These are phyloP conservation scores for Stephania cephalantha DNA, from an alignment of 164 flowering plant species.

Conservation along the genomic window DNA sequence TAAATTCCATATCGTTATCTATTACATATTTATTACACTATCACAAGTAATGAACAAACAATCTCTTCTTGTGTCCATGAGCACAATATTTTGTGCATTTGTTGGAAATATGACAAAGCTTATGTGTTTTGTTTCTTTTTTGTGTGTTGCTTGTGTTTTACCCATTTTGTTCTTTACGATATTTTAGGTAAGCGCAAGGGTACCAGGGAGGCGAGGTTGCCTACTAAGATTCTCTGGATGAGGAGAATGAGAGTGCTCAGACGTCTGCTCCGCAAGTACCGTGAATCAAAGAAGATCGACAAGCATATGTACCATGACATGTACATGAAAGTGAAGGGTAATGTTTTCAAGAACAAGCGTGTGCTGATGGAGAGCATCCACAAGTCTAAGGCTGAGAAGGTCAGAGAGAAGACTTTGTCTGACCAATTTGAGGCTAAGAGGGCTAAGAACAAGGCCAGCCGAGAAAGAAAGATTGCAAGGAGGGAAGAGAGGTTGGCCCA, in stretches of 20 bases:
- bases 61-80: no score
- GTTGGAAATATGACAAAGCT: not conserved
- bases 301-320: constrained; percentile 48
- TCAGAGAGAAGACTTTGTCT: constrained; percentile 43
- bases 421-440: constrained; percentile 48
- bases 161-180: not conserved
- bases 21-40: no score
- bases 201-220: constrained; percentile 40
- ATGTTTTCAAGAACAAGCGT: constrained; percentile 51
- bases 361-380: constrained; percentile 50
- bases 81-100: no score
- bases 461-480: constrained; percentile 46
- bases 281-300: constrained; percentile 49
- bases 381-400: constrained; percentile 48
- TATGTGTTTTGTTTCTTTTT: not conserved
- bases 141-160: no score
- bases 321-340: constrained; percentile 55
- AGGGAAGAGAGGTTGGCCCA: constrained; percentile 51
- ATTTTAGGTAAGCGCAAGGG: constrained; percentile 37
- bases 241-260: constrained; percentile 41
- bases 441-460: constrained; percentile 47
- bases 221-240: constrained; percentile 40
- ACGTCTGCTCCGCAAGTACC: constrained; percentile 41
- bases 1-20: no score
- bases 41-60: no score